phyloP scores from a whole-genome alignment of 73 alveolate genomes.

The Tetrahymena malaccensis region DNA sequence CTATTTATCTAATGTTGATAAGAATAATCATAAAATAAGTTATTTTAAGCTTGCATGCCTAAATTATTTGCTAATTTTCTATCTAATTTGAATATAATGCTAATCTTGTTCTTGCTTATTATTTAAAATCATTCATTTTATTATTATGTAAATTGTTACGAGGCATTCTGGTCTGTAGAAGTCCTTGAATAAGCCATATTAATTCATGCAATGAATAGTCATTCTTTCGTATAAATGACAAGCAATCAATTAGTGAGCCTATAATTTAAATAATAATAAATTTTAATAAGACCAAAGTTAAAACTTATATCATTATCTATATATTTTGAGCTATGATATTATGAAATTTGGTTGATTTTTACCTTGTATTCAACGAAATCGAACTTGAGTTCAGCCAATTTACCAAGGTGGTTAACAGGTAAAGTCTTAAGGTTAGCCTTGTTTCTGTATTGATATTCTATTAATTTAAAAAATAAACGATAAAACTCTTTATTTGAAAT shows the following conservation, averaged over 20 bases:
- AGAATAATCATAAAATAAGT: not conserved
- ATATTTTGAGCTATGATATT: not conserved
- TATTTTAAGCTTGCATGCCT: not conserved
- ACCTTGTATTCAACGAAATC: conserved; percentile 44
- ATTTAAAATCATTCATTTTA: not conserved
- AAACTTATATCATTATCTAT: not conserved
- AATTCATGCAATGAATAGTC: conserved; percentile 39
- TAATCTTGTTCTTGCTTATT: not conserved
- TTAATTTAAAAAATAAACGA: not conserved
- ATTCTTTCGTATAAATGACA: conserved; percentile 42
- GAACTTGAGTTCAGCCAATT: conserved; percentile 29
- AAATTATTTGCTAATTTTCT: not conserved
- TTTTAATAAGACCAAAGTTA: not conserved
- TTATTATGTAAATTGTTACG: not conserved
- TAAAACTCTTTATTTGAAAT: conserved; percentile 15
- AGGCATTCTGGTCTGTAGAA: conserved; percentile 37
- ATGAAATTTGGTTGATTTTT: not conserved
- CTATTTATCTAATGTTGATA: not conserved
- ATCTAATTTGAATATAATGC: not conserved
- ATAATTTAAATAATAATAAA: not conserved
- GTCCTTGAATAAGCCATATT: conserved; percentile 40
- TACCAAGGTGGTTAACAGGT: conserved; percentile 27
- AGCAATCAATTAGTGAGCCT: conserved; percentile 34
- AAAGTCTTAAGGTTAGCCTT: conserved; percentile 18
- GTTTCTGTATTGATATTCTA: conserved; percentile 29